These are phyloP conservation scores for Pichia sp. DNA, from an alignment of 1,139 yeast genomes.

Conservation along the genomic window DNA sequence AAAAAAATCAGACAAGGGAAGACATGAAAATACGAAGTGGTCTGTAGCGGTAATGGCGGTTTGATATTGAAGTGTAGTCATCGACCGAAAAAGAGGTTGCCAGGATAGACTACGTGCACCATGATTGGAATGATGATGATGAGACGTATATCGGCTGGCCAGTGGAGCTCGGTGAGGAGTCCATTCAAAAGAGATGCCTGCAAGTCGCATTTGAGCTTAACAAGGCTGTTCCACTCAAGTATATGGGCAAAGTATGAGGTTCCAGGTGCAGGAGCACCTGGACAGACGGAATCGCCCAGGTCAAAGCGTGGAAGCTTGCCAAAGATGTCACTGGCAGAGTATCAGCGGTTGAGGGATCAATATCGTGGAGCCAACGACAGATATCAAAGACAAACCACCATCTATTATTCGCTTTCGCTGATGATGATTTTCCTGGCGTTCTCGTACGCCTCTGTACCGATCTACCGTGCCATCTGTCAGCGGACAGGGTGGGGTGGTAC, in stretches of 20 bases:
- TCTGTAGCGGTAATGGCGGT: too few species aligned
- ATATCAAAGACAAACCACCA: conserved; percentile 47
- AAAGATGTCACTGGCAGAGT: conserved; percentile 30
- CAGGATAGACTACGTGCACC: too few species aligned
- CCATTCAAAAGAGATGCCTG: neutral
- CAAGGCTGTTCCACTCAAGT: conserved; percentile 5
- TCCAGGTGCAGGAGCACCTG: conserved; percentile 15
- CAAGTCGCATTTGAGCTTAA: neutral
- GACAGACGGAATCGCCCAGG: conserved; percentile 16
- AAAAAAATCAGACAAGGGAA: neutral
- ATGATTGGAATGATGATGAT: neutral
- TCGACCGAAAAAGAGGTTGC: too few species aligned
- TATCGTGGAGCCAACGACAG: conserved; percentile 33
- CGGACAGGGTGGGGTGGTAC: conserved; percentile 96
- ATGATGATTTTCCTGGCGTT: conserved; percentile 72
- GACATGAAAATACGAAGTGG: neutral
- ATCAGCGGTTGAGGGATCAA: conserved; percentile 30
- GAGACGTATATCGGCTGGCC: neutral
- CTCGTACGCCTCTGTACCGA: conserved; percentile 88
- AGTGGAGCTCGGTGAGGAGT: neutral
- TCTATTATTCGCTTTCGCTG: conserved; percentile 68
- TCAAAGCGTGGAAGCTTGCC: conserved; percentile 22
- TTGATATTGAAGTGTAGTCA: too few species aligned
- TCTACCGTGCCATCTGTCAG: conserved; percentile 87
- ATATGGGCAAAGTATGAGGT: conserved; percentile 10